Evolutionary conservation across 495 filamentous ascomycete species (phyloP).

Genomic region (Aspergillus steynii): DNA sequence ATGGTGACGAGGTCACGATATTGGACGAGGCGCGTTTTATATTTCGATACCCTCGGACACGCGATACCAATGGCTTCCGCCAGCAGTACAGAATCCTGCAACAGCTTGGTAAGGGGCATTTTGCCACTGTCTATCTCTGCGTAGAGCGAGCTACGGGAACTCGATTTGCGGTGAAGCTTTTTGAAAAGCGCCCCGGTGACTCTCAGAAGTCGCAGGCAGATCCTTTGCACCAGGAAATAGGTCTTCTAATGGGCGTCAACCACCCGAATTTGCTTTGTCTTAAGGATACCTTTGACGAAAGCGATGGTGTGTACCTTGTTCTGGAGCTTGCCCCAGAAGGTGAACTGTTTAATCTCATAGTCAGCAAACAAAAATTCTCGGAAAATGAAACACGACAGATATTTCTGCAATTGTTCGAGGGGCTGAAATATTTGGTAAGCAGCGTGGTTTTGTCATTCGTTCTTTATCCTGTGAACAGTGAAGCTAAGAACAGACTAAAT

Average conservation of each 20-base stretch:
- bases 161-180: slow-evolving; percentile 90
- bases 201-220: slow-evolving; percentile 82
- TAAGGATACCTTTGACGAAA: slow-evolving; percentile 93
- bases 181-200: slow-evolving; percentile 74
- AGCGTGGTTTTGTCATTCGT: slow-evolving; percentile 10
- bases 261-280: slow-evolving; percentile 95
- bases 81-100: slow-evolving; percentile 84
- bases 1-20: slow-evolving; percentile 87
- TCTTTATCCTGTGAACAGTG: not conserved
- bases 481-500: slow-evolving; percentile 1
- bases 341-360: slow-evolving; percentile 93
- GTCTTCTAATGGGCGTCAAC: slow-evolving; percentile 91
- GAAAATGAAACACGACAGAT: slow-evolving; percentile 83
- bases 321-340: slow-evolving; percentile 89
- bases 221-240: slow-evolving; percentile 91
- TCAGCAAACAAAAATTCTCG: slow-evolving; percentile 80
- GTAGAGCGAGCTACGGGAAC: slow-evolving; percentile 81
- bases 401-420: slow-evolving; percentile 90
- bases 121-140: slow-evolving; percentile 91
- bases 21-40: slow-evolving; percentile 80
- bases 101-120: slow-evolving; percentile 93
- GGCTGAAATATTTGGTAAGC: slow-evolving; percentile 87
- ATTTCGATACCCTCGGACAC: slow-evolving; percentile 82
- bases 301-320: slow-evolving; percentile 86
- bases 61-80: slow-evolving; percentile 72